Evolutionary conservation across 768 basidiomycete genomes (phyloP).

Genomic region (Amanita muscaria): DNA sequence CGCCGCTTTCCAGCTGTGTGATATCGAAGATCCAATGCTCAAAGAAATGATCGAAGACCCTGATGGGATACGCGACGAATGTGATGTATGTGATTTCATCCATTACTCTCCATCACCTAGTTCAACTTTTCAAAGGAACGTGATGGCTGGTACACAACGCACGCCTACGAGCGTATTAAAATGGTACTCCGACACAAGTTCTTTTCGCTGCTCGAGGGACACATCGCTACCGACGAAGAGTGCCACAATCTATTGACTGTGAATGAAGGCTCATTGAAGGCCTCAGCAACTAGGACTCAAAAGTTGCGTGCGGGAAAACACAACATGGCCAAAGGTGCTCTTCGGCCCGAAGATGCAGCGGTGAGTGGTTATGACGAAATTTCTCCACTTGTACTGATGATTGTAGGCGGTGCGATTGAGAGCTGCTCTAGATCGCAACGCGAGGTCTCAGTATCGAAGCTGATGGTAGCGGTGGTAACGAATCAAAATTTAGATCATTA

Average conservation of each 20-base stretch:
- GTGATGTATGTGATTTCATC: constrained; percentile 74
- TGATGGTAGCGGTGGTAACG: too few relatives aligned
- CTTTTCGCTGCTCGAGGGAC: constrained; percentile 66
- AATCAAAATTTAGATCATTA: too few relatives aligned
- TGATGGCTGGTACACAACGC: constrained; percentile 82
- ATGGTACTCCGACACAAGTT: constrained; percentile 80
- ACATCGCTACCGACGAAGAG: constrained; percentile 63
- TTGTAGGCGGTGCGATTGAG: constrained; percentile 59
- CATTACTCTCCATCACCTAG: not conserved
- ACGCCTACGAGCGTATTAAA: constrained; percentile 77
- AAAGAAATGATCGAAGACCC: constrained; percentile 71
- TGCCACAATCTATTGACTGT: constrained; percentile 54
- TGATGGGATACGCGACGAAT: constrained; percentile 57
- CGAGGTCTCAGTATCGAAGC: constrained; percentile 18
- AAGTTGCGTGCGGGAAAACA: constrained; percentile 63
- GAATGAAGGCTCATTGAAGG: constrained; percentile 31
- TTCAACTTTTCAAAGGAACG: constrained; percentile 42
- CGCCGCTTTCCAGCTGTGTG: constrained; percentile 90
- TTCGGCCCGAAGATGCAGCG: constrained; percentile 76
- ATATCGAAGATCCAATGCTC: constrained; percentile 82
- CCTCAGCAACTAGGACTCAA: constrained; percentile 34
- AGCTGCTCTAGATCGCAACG: constrained; percentile 52
- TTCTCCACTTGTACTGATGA: not conserved
- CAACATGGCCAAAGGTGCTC: constrained; percentile 83
- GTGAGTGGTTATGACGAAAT: constrained; percentile 31